Conservation (phyloP, 1,284 basidiomycete species). For the Exobasidium cylindrosporum region DNA sequence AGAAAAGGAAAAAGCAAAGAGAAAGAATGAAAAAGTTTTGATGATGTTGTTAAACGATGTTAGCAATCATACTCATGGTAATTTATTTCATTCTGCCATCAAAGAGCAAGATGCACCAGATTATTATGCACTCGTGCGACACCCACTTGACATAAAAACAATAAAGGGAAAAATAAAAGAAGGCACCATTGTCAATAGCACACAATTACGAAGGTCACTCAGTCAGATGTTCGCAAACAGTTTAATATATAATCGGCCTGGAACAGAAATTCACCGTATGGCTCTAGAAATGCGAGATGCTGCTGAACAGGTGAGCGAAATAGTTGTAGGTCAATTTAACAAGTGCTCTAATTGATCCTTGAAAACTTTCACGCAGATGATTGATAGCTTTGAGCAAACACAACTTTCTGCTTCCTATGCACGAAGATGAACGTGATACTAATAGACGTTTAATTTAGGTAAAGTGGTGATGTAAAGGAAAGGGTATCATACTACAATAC, state of each 20-base stretch:
- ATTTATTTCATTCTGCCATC: conserved; percentile 50
- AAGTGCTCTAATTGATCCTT: background rate
- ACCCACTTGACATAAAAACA: conserved; percentile 48
- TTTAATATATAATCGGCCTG: conserved; percentile 49
- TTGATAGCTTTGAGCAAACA: conserved; percentile 30
- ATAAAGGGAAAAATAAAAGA: conserved; percentile 49
- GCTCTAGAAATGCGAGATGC: conserved; percentile 49
- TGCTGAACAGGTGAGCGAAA: conserved; percentile 27
- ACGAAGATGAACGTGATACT: background rate
- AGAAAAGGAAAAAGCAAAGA: conserved; percentile 16
- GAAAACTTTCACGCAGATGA: conserved; percentile 19
- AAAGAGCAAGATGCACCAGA: conserved; percentile 50
- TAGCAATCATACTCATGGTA: conserved; percentile 50
- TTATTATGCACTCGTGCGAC: conserved; percentile 45
- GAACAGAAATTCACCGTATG: conserved; percentile 50
- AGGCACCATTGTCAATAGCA: conserved; percentile 29
- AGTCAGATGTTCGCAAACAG: conserved; percentile 50
- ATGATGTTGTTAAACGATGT: conserved; percentile 48
- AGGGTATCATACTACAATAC: too few species aligned
- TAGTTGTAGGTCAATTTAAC: too few species aligned
- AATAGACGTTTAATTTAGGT: too few species aligned
- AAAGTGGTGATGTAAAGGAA: too few species aligned
- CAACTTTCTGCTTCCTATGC: conserved; percentile 14
- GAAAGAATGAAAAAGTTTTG: conserved; percentile 44
- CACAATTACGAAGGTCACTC: conserved; percentile 35